Evolutionary conservation across 257 asterid genomes (phyloP).

Genomic region (Solanum verrucosum): DNA sequence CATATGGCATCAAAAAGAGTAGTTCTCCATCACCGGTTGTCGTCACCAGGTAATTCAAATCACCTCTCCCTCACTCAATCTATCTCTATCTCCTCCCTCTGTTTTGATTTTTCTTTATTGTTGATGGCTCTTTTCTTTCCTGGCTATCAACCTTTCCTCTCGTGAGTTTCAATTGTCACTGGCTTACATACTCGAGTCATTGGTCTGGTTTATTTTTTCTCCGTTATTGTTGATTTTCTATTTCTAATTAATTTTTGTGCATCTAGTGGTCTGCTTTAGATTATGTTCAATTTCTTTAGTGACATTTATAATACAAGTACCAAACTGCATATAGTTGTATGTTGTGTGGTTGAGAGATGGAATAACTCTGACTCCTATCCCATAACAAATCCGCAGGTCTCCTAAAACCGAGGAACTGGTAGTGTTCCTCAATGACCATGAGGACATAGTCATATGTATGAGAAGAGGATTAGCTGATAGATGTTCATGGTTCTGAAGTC

Average conservation of each 20-base stretch:
- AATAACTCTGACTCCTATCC: background rate
- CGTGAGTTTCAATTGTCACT: background rate
- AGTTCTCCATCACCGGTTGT: background rate
- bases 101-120: background rate
- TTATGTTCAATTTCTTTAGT: background rate
- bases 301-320: background rate
- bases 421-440: background rate
- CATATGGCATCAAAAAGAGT: conserved; percentile 53
- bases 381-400: background rate
- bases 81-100: background rate
- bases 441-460: background rate
- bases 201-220: background rate
- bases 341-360: background rate
- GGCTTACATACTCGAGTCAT: background rate
- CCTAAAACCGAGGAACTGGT: background rate
- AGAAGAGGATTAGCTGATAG: background rate
- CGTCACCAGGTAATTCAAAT: background rate
- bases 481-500: background rate
- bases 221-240: background rate
- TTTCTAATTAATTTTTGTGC: background rate
- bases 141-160: background rate
- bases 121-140: background rate
- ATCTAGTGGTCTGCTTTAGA: background rate
- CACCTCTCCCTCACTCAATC: background rate
- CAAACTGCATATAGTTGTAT: background rate